Conservation (phyloP, 2,329 filamentous ascomycete species). For the Immersiporthe knoxdaviesiana region DNA sequence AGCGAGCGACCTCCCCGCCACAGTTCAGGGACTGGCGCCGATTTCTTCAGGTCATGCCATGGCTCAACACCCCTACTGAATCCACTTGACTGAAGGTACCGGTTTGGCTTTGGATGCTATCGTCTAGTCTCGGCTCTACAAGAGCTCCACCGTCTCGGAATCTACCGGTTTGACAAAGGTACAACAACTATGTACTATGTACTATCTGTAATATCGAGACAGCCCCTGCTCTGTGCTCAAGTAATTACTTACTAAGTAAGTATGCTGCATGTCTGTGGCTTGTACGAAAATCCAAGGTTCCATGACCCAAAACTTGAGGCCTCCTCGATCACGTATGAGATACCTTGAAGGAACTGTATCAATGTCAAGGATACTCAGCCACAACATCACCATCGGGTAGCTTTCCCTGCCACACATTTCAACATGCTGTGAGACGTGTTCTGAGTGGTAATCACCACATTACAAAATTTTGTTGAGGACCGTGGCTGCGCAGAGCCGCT, state of each 20-base stretch:
- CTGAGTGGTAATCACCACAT: neutral
- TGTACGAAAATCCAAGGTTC: no score
- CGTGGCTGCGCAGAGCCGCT: neutral
- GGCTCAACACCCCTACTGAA: neutral
- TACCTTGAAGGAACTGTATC: neutral
- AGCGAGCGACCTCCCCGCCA: no score
- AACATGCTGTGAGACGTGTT: neutral
- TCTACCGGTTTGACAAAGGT: neutral
- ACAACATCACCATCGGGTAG: neutral
- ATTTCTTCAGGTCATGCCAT: neutral
- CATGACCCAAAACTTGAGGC: neutral
- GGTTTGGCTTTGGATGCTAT: neutral
- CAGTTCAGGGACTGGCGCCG: no score
- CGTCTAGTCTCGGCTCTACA: neutral
- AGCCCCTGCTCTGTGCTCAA: no score
- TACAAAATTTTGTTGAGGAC: neutral
- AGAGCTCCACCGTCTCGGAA: neutral
- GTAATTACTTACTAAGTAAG: no score
- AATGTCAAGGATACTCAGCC: neutral
- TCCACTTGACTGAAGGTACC: neutral
- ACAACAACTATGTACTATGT: neutral
- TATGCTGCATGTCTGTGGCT: neutral
- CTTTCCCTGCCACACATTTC: neutral
- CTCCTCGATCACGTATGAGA: neutral
- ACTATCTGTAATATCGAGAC: neutral